Conservation (phyloP, 805 yeast genomes). For the Geotrichum ghanense region DNA sequence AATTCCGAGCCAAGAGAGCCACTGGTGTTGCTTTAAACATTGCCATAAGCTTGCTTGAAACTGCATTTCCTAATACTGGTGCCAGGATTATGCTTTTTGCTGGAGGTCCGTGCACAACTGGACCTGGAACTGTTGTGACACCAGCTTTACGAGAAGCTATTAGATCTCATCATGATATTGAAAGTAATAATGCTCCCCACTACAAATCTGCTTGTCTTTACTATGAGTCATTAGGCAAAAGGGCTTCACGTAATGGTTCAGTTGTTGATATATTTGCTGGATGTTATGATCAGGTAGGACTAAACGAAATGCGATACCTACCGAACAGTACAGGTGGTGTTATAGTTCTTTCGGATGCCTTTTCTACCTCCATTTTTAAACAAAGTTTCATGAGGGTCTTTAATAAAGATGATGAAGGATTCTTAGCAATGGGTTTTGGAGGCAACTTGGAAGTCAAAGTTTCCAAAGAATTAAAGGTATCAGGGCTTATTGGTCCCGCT, state of each 20-base stretch:
- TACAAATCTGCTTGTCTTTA: conserved; percentile 74
- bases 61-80: conserved; percentile 62
- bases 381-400: conserved; percentile 79
- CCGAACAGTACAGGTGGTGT: conserved; percentile 84
- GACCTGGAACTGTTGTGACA: conserved; percentile 81
- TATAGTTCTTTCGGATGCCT: conserved; percentile 76
- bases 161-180: conserved; percentile 88
- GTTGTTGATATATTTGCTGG: conserved; percentile 87
- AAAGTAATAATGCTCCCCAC: conserved; percentile 76
- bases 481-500: conserved; percentile 85
- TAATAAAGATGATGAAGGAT: conserved; percentile 69
- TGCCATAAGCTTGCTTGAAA: conserved; percentile 65
- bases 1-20: conserved; percentile 65
- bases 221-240: conserved; percentile 61
- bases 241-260: conserved; percentile 62
- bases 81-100: conserved; percentile 74
- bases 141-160: conserved; percentile 80
- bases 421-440: conserved; percentile 69
- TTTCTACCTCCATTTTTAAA: conserved; percentile 86
- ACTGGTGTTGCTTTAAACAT: conserved; percentile 81
- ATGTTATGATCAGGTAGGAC: conserved; percentile 91
- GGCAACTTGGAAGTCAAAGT: conserved; percentile 75
- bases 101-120: conserved; percentile 82
- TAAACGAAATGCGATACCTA: conserved; percentile 80
- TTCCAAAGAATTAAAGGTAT: conserved; percentile 67